Evolutionary conservation across 257 asterid genomes (phyloP).

Genomic region (Salvia miltiorrhiza): DNA sequence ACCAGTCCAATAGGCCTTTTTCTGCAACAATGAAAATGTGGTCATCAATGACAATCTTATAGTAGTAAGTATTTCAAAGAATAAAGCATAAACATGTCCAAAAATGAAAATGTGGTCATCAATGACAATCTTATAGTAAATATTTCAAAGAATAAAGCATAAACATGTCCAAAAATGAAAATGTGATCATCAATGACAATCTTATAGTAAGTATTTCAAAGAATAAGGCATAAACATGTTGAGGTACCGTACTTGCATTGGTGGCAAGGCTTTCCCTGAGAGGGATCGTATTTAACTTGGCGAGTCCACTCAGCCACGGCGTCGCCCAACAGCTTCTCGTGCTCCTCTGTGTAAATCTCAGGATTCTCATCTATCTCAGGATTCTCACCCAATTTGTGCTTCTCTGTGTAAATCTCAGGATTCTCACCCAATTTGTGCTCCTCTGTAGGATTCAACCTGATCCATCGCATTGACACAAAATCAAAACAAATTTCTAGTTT

Average conservation of each 20-base stretch:
- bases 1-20: constrained; percentile 57
- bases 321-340: constrained; percentile 61
- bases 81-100: neutral
- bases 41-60: too few relatives aligned
- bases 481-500: neutral
- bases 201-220: neutral
- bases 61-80: neutral
- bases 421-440: too few relatives aligned
- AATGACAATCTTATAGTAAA: too few relatives aligned
- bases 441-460: constrained; percentile 55
- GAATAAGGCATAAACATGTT: neutral
- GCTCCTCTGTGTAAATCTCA: constrained; percentile 61
- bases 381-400: constrained; percentile 26
- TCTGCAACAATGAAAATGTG: constrained; percentile 27
- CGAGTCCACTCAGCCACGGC: constrained; percentile 47
- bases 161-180: neutral
- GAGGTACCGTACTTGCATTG: constrained; percentile 73
- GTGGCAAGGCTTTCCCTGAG: constrained; percentile 56
- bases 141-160: neutral
- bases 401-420: constrained; percentile 36
- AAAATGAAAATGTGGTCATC: neutral
- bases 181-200: too few relatives aligned
- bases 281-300: constrained; percentile 44
- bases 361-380: constrained; percentile 50
- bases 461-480: neutral